Evolutionary conservation across 202 grass and related monocot genomes (phyloP), one percentile per base, ranked within the genome.

Genomic region (Cymbopogon flexuosus): DNA sequence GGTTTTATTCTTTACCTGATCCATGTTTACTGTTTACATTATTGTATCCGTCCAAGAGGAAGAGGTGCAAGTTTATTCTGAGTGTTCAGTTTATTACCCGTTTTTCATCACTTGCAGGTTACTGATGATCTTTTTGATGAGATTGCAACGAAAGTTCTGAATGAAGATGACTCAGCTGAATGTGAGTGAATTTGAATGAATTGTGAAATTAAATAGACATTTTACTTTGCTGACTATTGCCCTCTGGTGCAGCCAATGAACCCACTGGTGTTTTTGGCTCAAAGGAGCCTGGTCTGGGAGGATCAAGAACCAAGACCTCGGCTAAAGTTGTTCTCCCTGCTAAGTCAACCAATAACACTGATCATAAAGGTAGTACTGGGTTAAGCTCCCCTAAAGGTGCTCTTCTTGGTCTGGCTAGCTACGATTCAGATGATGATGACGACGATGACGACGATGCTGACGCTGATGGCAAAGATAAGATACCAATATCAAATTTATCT

Each of bases 71-170:
- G 65, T 30, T 16, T 52, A 13, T 24, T 70, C 5, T 59, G 33
- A 67, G 57, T 74, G 18, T 27, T 70, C 36, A 61, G n/a, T 72
- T 42, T 22, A 62, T 40, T 66, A 15, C 42, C 40, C 65, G 45
- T 64, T 91, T 24, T 77, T 56, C 49, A 63, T 62, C 65, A 64
- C 36, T 60, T 70, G 27, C 78, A 98, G 96, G 96, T 98, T 86
- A 98, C 96, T 72, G 90, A 98, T 85, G 90, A 98, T 86, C 90
- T 98, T 88, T 98, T 98, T 79, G 65, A 99, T 79, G 92, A 99
- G 73, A 95, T 99, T 2, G 92, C 92, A 3, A 90, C 84, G 56
- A 95, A 95, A 90, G 92, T 99, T 85, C 70, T 99, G 65, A 88
- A 86, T 60, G 96, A 95, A 84, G 90, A 93, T 81, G 88, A 99